Conservation (phyloP, 2,329 filamentous ascomycete genomes). For the Cladosporium austrohemisphaericum region DNA sequence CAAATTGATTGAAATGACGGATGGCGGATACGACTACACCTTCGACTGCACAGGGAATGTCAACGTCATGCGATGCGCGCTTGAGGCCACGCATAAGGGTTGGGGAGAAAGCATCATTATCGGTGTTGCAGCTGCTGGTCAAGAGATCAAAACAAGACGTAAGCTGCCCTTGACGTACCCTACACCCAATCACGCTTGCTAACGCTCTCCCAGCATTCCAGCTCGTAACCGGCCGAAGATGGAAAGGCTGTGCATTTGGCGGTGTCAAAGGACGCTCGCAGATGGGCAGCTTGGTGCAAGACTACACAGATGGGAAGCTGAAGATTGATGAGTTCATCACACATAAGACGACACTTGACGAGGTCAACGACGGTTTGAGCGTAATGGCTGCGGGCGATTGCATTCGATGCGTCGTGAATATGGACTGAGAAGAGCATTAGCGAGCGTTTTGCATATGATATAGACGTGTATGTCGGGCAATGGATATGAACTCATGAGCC, state of each 20-base stretch:
- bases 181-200: background rate
- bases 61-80: slow-evolving; percentile 82
- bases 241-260: slow-evolving; percentile 93
- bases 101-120: slow-evolving; percentile 97
- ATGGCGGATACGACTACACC: slow-evolving; percentile 94
- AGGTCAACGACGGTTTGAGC: slow-evolving; percentile 86
- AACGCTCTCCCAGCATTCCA: slow-evolving; percentile 69
- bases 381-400: slow-evolving; percentile 93
- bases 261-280: slow-evolving; percentile 94
- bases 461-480: too few species aligned
- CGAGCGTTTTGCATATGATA: too few species aligned
- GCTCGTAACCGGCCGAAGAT: slow-evolving; percentile 89
- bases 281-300: slow-evolving; percentile 74
- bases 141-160: slow-evolving; percentile 89
- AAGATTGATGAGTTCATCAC: slow-evolving; percentile 99
- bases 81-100: slow-evolving; percentile 95
- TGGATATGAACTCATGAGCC: too few species aligned
- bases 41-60: slow-evolving; percentile 98
- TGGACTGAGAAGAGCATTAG: slow-evolving; percentile 34
- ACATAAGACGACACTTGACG: slow-evolving; percentile 71
- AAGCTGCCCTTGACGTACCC: slow-evolving; percentile 42
- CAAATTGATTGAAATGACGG: slow-evolving; percentile 89
- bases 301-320: slow-evolving; percentile 79
- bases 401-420: slow-evolving; percentile 81
- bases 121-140: slow-evolving; percentile 86